Conservation (phyloP, 768 basidiomycete genomes). For the Russula vinacea region DNA sequence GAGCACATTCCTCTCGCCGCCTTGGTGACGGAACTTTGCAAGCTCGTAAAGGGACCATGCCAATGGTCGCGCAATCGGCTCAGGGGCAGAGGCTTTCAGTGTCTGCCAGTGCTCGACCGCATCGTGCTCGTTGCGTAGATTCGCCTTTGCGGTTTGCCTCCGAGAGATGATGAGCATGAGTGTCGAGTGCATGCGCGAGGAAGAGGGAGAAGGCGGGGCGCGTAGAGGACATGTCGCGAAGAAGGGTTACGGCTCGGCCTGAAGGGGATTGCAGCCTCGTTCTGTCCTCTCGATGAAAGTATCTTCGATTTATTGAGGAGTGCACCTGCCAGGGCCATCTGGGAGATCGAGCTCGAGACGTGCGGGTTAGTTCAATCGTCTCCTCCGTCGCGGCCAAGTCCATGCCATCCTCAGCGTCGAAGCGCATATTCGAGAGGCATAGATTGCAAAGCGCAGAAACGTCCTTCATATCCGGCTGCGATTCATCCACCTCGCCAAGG, state of each 20-base stretch:
- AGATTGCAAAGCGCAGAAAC: constrained; percentile 12
- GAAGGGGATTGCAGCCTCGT: not conserved
- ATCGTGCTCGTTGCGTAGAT: not conserved
- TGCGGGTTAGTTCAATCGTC: constrained; percentile 9
- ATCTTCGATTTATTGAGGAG: constrained; percentile 20
- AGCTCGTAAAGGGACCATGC: constrained; percentile 7
- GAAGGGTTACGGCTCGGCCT: constrained; percentile 8
- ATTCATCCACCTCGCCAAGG: not conserved
- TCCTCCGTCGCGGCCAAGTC: not conserved
- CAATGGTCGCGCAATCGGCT: constrained; percentile 1
- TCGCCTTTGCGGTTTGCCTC: constrained; percentile 12
- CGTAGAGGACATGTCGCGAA: not conserved
- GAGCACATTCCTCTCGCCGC: not conserved
- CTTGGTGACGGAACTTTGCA: constrained; percentile 11
- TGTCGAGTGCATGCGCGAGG: constrained; percentile 13
- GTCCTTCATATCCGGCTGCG: not conserved
- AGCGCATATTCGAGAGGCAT: constrained; percentile 1
- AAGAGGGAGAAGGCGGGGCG: constrained; percentile 11
- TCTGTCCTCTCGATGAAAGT: constrained; percentile 13
- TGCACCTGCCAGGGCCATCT: not conserved
- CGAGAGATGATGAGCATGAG: constrained; percentile 12
- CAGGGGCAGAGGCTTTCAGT: not conserved
- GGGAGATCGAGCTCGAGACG: constrained; percentile 2
- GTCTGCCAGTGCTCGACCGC: constrained; percentile 13
- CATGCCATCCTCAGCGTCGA: not conserved